A percentile compares a stretch with the other conserved stretches of the same genome.
Conservation (phyloP, 306 rosid species). For the Vicia villosa region DNA sequence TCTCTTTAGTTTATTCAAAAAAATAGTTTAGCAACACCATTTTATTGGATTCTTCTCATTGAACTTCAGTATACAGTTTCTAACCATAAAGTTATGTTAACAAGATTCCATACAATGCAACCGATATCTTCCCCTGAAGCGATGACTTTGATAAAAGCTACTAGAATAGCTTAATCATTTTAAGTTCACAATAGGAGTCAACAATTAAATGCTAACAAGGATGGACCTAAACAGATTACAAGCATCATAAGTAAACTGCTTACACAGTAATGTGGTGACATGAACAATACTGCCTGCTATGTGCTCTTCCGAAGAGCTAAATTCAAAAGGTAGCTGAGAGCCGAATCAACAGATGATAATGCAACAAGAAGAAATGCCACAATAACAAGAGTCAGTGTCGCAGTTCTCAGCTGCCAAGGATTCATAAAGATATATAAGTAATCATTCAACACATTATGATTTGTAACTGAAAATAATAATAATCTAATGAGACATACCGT, state of each 20-base stretch:
- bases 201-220: constrained; percentile 3
- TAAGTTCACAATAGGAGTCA: constrained; percentile 10
- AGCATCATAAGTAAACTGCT: constrained; percentile 16
- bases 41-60: too few relatives aligned
- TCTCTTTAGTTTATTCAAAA: too few relatives aligned
- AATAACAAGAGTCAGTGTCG: constrained; percentile 73
- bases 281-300: constrained; percentile 19
- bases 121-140: too few relatives aligned
- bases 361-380: constrained; percentile 78
- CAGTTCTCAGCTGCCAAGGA: constrained; percentile 80
- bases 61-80: too few relatives aligned
- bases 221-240: constrained; percentile 12
- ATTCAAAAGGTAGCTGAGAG: constrained; percentile 65
- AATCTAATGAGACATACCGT: constrained; percentile 56
- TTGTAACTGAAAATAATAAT: constrained; percentile 16
- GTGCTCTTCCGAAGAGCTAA: constrained; percentile 56
- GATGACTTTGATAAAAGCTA: too few relatives aligned
- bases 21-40: too few relatives aligned
- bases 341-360: constrained; percentile 77
- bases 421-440: background rate
- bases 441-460: background rate
- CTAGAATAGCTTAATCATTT: too few relatives aligned
- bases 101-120: too few relatives aligned
- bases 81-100: too few relatives aligned
- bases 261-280: constrained; percentile 2